Base-by-base conservation (phyloP, 768 basidiomycete species). In the Psilocybe subaeruginosa region DNA sequence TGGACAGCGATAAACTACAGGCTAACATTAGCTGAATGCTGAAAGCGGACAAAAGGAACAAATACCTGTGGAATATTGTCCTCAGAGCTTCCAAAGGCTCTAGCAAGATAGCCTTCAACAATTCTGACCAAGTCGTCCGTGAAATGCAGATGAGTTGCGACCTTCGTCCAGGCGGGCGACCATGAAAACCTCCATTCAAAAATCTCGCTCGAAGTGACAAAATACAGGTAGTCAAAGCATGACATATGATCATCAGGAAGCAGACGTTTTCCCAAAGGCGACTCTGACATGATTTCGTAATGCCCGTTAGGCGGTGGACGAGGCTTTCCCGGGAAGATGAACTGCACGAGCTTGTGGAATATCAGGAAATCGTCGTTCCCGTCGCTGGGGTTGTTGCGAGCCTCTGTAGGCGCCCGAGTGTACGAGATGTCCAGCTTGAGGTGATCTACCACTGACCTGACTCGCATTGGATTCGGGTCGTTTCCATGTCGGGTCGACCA, bases 1-100 rank as follows among this genome's bases (percentile, higher is more conserved):
- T 84, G 83, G 14, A 85, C 70, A 5, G 80, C 73, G 61, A 85
- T 82, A 60, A 78, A 74, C 77, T 78, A 31, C 8, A 46, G 30
- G 33, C 39, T 49, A 45, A 29, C 17, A 6, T 31, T 41, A 54
- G 54, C 30, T 17, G 16, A 46, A n/a, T 30, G 14, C 14, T n/a
- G 12, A 19, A 48, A 54, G 7, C 0, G 41, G 39, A 23, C 17
- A 16, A 30, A 14, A 16, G 31, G 16, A 14, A 50, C 30, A 54
- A 57, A 11, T 39, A 58, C 62, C 35, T 47, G 62, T 14, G 58
- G 62, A 29, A 63, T 48, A 27, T 41, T 41, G 37, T 59, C 49
- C 23, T 37, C 19, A 14, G 48, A 45, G n/a, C 50, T 49, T 2
- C 56, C 58, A 19, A 59, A 56, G 17, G 56, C 54, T 29, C 57